A percentile compares a stretch with the other conserved stretches of the same genome.
phyloP scores from a whole-genome alignment of 495 filamentous ascomycete species.

The Pseudomonodictys pantanalensis region DNA sequence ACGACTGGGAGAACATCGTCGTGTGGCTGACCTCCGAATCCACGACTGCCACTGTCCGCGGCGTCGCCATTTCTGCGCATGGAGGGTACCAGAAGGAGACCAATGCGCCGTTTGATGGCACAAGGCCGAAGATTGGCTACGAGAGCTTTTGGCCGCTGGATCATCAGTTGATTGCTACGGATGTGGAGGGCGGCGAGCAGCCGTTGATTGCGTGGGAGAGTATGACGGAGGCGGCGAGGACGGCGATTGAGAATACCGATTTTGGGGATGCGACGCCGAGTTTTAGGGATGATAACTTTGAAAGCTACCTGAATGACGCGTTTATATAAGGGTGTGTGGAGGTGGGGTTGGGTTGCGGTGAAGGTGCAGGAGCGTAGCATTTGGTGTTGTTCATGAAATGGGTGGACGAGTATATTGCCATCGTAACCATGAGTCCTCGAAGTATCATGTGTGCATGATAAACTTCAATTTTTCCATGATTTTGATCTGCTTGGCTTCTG shows the following conservation, averaged over 20 bases:
- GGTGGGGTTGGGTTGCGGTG: too few relatives aligned
- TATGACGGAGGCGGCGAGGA: slow-evolving; percentile 43
- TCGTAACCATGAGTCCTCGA: too few relatives aligned
- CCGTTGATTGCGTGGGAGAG: slow-evolving; percentile 56
- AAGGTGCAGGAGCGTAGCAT: too few relatives aligned
- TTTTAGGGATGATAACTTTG: slow-evolving; percentile 47
- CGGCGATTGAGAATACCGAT: slow-evolving; percentile 44
- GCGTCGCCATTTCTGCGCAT: slow-evolving; percentile 53
- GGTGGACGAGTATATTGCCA: too few relatives aligned
- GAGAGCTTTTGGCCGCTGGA: slow-evolving; percentile 50
- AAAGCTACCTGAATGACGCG: slow-evolving; percentile 42
- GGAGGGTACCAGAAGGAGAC: slow-evolving; percentile 49
- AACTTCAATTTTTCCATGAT: too few relatives aligned
- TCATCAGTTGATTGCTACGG: slow-evolving; percentile 48
- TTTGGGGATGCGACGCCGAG: slow-evolving; percentile 48
- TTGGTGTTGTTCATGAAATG: too few relatives aligned
- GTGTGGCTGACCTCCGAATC: slow-evolving; percentile 46
- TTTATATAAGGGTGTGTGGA: slow-evolving; percentile 36
- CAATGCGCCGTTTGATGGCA: slow-evolving; percentile 28
- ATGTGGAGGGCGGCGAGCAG: slow-evolving; percentile 49
- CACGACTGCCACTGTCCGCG: slow-evolving; percentile 39
- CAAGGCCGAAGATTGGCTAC: slow-evolving; percentile 49
- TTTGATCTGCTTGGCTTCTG: too few relatives aligned
- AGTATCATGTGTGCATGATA: too few relatives aligned
- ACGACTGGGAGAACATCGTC: slow-evolving; percentile 54